Conservation (phyloP, 202 grass and related monocot genomes). For the Brachypodium distachyon region DNA sequence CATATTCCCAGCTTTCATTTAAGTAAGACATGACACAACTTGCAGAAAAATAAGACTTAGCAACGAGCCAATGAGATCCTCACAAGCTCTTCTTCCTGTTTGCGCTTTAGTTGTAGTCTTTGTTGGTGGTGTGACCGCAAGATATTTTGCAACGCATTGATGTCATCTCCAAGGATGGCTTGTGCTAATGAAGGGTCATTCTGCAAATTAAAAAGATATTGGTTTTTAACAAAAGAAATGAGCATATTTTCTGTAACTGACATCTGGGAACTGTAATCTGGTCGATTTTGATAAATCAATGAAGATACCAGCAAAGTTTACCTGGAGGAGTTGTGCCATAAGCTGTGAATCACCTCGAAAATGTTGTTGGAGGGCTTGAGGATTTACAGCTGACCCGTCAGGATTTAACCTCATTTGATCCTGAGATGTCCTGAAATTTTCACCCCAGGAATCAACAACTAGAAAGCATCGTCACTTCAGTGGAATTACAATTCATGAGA, state of each 20-base stretch:
- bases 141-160: constrained; percentile 66
- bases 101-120: constrained; percentile 52
- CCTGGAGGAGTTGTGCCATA: constrained; percentile 89
- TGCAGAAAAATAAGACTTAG: constrained; percentile 7
- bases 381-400: constrained; percentile 76
- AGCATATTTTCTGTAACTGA: not conserved
- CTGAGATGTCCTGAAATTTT: constrained; percentile 47
- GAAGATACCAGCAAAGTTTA: constrained; percentile 17
- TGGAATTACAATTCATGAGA: not conserved
- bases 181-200: constrained; percentile 84
- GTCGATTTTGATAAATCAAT: not conserved
- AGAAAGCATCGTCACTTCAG: not conserved
- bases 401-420: constrained; percentile 49
- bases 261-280: not conserved
- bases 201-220: constrained; percentile 39
- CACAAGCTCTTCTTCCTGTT: constrained; percentile 94
- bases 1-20: not conserved
- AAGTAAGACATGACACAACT: not conserved
- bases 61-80: constrained; percentile 26
- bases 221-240: not conserved
- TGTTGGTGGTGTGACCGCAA: constrained; percentile 64
- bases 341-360: constrained; percentile 70
- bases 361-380: constrained; percentile 77
- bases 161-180: constrained; percentile 77
- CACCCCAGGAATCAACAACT: not conserved